Percentiles rank a stretch among this genome's conserved stretches.
These are phyloP conservation scores for Viola pubescens DNA, from an alignment of 441 rosid species.

Conservation along the genomic window DNA sequence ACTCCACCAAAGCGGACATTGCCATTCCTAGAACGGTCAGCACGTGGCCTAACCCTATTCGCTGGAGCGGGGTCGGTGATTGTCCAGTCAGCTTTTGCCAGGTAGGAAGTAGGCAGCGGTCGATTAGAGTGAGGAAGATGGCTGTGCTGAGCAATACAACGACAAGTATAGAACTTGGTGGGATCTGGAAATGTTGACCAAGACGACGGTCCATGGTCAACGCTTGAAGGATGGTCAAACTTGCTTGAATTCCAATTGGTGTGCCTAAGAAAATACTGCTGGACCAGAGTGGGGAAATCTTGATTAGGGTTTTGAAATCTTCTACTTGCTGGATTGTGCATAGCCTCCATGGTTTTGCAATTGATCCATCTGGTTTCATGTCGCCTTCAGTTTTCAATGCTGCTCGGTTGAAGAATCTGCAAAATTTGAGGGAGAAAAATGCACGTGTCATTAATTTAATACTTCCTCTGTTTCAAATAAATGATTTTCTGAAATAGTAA, in stretches of 20 bases:
- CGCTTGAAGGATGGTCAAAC: conserved; percentile 29
- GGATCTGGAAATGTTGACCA: conserved; percentile 19
- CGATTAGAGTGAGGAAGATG: conserved; percentile 18
- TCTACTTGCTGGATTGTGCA: conserved; percentile 34
- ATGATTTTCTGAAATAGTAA: too few relatives aligned
- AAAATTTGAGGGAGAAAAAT: neutral
- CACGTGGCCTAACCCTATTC: conserved; percentile 47
- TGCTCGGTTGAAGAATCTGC: conserved; percentile 31
- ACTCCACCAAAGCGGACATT: conserved; percentile 43
- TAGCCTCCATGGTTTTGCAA: conserved; percentile 24
- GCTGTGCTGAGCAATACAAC: conserved; percentile 10
- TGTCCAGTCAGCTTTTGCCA: conserved; percentile 18
- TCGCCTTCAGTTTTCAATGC: conserved; percentile 22
- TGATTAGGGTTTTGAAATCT: conserved; percentile 28
- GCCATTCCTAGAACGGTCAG: conserved; percentile 35
- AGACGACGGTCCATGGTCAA: conserved; percentile 24
- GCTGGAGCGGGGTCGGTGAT: conserved; percentile 35
- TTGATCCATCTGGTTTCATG: conserved; percentile 15
- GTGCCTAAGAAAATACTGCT: conserved; percentile 14
- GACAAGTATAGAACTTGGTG: conserved; percentile 22
- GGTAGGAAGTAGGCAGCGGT: conserved; percentile 10
- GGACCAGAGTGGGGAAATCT: conserved; percentile 28
- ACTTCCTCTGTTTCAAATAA: too few relatives aligned
- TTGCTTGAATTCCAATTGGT: conserved; percentile 16
- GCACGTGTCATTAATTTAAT: neutral